phyloP scores from a whole-genome alignment of 305 asterid genomes.

The Petunia hybrid region DNA sequence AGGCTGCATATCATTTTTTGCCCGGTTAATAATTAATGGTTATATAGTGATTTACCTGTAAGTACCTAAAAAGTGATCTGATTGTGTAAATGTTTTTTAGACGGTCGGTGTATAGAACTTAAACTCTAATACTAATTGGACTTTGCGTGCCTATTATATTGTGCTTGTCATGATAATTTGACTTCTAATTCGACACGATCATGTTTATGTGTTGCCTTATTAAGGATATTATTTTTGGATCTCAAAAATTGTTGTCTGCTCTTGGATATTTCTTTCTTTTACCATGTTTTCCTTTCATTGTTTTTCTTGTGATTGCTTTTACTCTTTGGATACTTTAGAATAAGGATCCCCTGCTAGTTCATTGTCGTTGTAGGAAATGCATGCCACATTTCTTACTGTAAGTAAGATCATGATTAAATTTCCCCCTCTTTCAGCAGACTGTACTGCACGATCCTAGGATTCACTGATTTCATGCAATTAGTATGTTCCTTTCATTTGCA shows the following conservation, averaged over 20 bases:
- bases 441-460: background rate
- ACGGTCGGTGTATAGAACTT: no score
- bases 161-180: background rate
- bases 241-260: background rate
- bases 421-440: background rate
- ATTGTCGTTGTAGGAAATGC: background rate
- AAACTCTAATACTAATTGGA: no score
- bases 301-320: conserved; percentile 7
- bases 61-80: no score
- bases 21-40: no score
- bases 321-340: conserved; percentile 15
- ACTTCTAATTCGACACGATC: background rate
- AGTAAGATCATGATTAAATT: background rate
- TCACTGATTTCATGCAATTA: background rate
- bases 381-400: background rate
- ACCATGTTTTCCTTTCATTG: background rate
- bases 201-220: background rate
- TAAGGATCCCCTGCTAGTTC: background rate
- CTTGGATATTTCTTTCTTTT: background rate
- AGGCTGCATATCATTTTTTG: no score
- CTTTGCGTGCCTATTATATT: background rate
- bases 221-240: background rate
- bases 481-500: background rate
- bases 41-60: no score
- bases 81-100: no score